Evolutionary conservation across 768 basidiomycete genomes (phyloP), one percentile per base, ranked within the genome.

Genomic region (Krasilnikovozyma curviuscula): DNA sequence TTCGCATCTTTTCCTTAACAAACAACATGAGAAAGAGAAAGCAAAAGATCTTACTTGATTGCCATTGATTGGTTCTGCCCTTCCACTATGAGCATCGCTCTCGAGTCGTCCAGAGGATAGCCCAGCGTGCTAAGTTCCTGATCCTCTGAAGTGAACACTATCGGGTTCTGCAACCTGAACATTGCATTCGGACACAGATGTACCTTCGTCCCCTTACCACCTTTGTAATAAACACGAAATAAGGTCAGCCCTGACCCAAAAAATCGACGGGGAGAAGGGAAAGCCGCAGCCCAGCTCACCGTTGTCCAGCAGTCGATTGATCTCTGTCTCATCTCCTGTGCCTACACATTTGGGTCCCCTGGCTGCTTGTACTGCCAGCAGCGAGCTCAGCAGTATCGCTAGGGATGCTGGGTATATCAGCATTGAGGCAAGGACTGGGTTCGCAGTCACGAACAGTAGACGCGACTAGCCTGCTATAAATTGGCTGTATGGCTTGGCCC

Each of bases 71-170:
- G 61, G 28, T 63, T 55, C 28, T 49, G 37, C 2, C 65, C 65
- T 38, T 63, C 59, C 2, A 66, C 63, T 5, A 66, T 51, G 29
- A 66, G 48, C 54, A 62, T 50, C 1, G 65, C 65, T 35, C 65
- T 45, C 12, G 57, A 50, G 6, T 53, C 31, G 13, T 56, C 63
- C 16, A 45, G 57, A 10, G 61, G 62, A 49, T 64, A 43, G 9
- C 63, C 63, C 40, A 57, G 54, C 1, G 65, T 66, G 12, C 56
- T 62, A n/a, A 66, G 35, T 2, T 56, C 60, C 53, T 66, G 65
- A 19, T 57, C 50, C 12, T 55, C 54, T 3, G 61, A 55, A 0
- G 65, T 64, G 46, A 66, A 58, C 14, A 55, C 38, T 41, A 66
- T 62, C 1, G 62, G 56, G 14, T 42, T 41, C 18, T 60, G 59